These are phyloP conservation scores for Pyrrhoderma lamaoense DNA, from an alignment of 1,284 basidiomycete species.

Conservation along the genomic window DNA sequence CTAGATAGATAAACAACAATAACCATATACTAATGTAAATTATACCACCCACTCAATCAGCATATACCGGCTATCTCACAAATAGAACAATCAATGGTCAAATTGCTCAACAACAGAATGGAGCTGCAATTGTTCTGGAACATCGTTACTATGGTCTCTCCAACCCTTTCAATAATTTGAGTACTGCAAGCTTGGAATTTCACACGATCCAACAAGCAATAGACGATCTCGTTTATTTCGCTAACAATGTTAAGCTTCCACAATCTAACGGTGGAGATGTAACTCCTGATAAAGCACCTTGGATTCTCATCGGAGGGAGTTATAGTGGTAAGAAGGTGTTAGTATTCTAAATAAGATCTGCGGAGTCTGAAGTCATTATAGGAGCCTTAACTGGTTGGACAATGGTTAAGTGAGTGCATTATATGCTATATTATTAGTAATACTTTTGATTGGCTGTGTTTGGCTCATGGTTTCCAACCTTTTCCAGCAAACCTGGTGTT, in stretches of 20 bases:
- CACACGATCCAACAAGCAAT: conserved; percentile 68
- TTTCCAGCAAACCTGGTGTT: conserved; percentile 49
- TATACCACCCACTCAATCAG: conserved; percentile 27
- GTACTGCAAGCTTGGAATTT: conserved; percentile 46
- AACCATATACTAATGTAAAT: too few relatives aligned
- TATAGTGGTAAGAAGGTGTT: conserved; percentile 41
- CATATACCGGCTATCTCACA: conserved; percentile 50
- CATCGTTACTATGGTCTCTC: conserved; percentile 48
- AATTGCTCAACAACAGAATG: conserved; percentile 60
- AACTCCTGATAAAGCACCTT: conserved; percentile 51
- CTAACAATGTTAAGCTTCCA: conserved; percentile 55
- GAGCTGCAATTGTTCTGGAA: conserved; percentile 53
- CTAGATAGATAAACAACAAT: too few relatives aligned
- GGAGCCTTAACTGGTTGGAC: conserved; percentile 61
- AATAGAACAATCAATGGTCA: conserved; percentile 58
- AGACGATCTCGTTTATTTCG: conserved; percentile 65
- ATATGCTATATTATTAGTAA: not conserved
- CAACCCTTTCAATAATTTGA: conserved; percentile 55
- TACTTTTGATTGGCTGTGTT: too few relatives aligned
- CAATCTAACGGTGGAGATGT: conserved; percentile 57
- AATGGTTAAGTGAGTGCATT: conserved; percentile 51
- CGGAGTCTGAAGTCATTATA: conserved; percentile 1
- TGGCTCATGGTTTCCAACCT: conserved; percentile 5
- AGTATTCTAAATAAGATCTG: not conserved
- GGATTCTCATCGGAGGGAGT: conserved; percentile 67